phyloP scores from a whole-genome alignment of 306 rosid species.

The Phaseolus lunatus region DNA sequence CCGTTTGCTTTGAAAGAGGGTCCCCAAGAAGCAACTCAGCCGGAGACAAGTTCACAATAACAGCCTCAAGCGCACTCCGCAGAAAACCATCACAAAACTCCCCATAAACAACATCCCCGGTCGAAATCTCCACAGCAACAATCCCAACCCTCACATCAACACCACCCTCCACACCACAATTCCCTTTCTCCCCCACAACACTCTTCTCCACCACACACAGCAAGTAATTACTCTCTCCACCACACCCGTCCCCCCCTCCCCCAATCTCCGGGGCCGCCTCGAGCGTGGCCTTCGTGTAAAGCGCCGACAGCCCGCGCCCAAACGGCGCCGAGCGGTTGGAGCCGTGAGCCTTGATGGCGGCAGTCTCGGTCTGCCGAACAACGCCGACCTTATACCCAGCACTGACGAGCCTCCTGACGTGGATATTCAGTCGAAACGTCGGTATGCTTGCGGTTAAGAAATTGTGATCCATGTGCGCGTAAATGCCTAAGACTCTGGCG shows the following conservation, averaged over 20 bases:
- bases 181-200: slow-evolving; percentile 53
- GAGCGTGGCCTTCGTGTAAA: slow-evolving; percentile 87
- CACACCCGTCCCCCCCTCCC: slow-evolving; percentile 76
- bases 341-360: slow-evolving; percentile 90
- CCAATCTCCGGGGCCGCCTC: slow-evolving; percentile 84
- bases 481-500: slow-evolving; percentile 75
- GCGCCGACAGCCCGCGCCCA: slow-evolving; percentile 77
- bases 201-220: slow-evolving; percentile 80
- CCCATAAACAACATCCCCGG: slow-evolving; percentile 81
- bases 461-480: slow-evolving; percentile 80
- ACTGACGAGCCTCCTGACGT: slow-evolving; percentile 89
- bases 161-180: slow-evolving; percentile 46
- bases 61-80: slow-evolving; percentile 83
- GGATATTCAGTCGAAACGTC: slow-evolving; percentile 77
- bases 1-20: slow-evolving; percentile 82
- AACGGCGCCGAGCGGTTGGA: slow-evolving; percentile 78
- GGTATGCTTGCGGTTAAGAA: slow-evolving; percentile 92
- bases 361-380: slow-evolving; percentile 93
- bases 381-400: slow-evolving; percentile 95
- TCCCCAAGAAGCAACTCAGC: slow-evolving; percentile 90
- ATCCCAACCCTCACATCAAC: slow-evolving; percentile 72
- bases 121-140: slow-evolving; percentile 84
- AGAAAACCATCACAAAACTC: slow-evolving; percentile 73
- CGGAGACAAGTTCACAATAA: slow-evolving; percentile 73
- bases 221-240: slow-evolving; percentile 74